Base-by-base conservation (phyloP, 176 grass and related monocot genomes). In the Phoenix dactylifera region DNA sequence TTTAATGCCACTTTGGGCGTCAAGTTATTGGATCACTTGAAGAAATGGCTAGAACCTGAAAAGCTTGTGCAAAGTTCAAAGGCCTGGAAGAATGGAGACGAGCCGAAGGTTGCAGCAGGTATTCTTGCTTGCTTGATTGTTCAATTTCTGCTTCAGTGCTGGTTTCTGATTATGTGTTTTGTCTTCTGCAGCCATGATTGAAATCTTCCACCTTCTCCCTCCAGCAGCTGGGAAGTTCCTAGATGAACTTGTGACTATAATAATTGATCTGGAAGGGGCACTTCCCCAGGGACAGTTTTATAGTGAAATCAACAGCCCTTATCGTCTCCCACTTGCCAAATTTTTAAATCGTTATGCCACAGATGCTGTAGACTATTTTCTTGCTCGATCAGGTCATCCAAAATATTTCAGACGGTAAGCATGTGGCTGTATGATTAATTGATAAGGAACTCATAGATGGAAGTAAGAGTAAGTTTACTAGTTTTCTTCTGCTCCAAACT, bases 241-340 rank as follows among this genome's bases (percentile, higher is more conserved):
- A 76, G 84, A 98, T 70, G 93, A 98, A 16, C 93, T 98, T 77
- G 93, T 98, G 61, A 89, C 78, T 17, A 82, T 98, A 72, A 79
- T 98, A 54, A 98, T 98, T 73, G 88, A 98, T 60, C 70, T 98
- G 67, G 93, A 98, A 77, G 86, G 54, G 18, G 88, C 93, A 64
- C 87, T 98, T 61, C 93, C 93, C 3, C 78, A 78, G 58, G 84
- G 89, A 51, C 87, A 98, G 59, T 92, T 92, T 63, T 98, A 98
- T 68, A 98, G 93, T 76, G 93, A 98, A 82, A 98, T 98, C 65
- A 98, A 98, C 39, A 98, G 93, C 49, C 93, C 93, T 49, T 98
- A 98, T 35, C 87, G 93, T 60, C 75, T 83, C 71, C 88, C 93
- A 57, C 93, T 98, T 28, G 76, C 88, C 35, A 98, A 98, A 59